Percentiles rank a stretch among this genome's conserved stretches.
These are phyloP conservation scores for Rhizophora apiculata DNA, from an alignment of 345 rosid genomes.

Conservation along the genomic window DNA sequence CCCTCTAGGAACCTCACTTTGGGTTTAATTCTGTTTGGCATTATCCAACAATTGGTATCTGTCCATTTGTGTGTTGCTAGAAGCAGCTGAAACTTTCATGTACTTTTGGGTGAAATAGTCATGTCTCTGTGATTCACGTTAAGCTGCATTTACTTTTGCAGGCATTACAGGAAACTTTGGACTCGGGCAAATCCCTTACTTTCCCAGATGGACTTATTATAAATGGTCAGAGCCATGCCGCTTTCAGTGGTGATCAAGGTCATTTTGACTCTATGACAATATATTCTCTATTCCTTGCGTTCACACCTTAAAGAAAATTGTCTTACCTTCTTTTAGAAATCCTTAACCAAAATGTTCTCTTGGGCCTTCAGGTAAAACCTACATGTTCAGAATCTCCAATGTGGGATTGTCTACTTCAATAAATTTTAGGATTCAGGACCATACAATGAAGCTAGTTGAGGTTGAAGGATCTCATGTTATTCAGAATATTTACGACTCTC, in stretches of 20 bases:
- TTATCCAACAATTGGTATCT: no score
- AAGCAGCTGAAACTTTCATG: no score
- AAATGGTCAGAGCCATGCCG: constrained; percentile 36
- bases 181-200: constrained; percentile 67
- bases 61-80: no score
- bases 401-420: constrained; percentile 64
- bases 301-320: neutral
- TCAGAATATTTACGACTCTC: constrained; percentile 72
- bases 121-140: constrained; percentile 4
- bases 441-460: constrained; percentile 72
- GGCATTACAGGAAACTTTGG: constrained; percentile 49
- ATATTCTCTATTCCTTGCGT: neutral
- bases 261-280: neutral
- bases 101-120: neutral
- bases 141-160: constrained; percentile 20
- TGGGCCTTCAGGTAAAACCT: constrained; percentile 64
- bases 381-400: constrained; percentile 83
- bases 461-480: constrained; percentile 85
- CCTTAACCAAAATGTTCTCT: constrained; percentile 4
- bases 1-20: no score
- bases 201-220: constrained; percentile 45
- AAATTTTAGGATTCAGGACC: constrained; percentile 88
- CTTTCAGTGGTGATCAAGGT: constrained; percentile 41
- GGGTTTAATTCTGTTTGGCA: no score
- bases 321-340: neutral